phyloP scores from a whole-genome alignment of 2,329 filamentous ascomycete species.

The Paecilomyces formosus region DNA sequence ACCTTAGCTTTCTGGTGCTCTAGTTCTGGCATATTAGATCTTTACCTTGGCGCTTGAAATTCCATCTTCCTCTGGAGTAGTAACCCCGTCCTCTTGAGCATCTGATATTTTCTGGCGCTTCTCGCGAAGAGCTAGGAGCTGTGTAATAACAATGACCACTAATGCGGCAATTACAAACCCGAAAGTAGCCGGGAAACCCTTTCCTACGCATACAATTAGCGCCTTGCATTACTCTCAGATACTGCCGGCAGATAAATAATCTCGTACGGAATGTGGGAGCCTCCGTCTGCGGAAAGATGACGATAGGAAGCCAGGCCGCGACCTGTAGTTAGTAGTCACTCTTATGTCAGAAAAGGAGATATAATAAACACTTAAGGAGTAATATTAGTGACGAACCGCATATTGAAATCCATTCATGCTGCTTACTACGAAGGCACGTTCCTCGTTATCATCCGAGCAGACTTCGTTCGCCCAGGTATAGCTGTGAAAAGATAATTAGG shows the following conservation, averaged over 20 bases:
- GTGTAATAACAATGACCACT: background rate
- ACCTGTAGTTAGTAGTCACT: too few relatives aligned
- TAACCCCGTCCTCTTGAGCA: background rate
- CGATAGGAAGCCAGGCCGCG: background rate
- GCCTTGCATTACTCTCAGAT: background rate
- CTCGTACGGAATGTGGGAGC: background rate
- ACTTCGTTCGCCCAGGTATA: constrained; percentile 13
- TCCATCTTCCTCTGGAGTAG: background rate
- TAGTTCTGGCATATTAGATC: background rate
- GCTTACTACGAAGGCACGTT: constrained; percentile 32
- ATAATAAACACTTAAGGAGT: background rate
- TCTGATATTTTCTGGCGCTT: background rate
- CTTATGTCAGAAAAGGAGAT: background rate
- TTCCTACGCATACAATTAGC: background rate
- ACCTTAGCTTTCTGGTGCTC: background rate
- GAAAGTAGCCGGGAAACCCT: background rate
- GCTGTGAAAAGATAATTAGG: background rate
- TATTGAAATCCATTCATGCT: constrained; percentile 47
- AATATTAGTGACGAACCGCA: constrained; percentile 3
- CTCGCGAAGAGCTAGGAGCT: background rate
- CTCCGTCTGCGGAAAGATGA: background rate
- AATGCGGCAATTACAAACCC: background rate
- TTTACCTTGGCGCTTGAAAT: background rate
- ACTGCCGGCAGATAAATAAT: background rate
- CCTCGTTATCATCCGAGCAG: constrained; percentile 23